These are phyloP conservation scores for Microdochium paspali DNA, from an alignment of 2,329 filamentous ascomycete species.

Conservation along the genomic window DNA sequence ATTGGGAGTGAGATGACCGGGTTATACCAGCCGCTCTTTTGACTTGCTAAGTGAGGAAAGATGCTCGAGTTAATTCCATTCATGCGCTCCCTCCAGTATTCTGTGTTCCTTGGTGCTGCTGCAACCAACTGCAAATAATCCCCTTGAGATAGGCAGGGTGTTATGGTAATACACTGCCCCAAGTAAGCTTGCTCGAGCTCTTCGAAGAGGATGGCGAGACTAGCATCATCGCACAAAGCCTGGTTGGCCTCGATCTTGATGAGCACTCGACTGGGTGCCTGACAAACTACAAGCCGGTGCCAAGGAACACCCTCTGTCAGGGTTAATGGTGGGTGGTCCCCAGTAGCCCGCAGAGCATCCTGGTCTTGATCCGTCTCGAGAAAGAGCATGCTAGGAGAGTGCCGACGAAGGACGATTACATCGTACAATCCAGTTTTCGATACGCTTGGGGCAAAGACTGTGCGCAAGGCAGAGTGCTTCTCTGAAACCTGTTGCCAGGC, in stretches of 20 bases:
- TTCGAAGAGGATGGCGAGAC: conserved; percentile 34
- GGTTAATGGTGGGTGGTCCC: conserved; percentile 31
- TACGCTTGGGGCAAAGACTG: conserved; percentile 41
- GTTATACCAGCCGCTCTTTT: conserved; percentile 20
- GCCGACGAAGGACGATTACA: conserved; percentile 35
- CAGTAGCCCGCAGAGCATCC: conserved; percentile 26
- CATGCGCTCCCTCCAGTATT: conserved; percentile 36
- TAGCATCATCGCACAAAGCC: conserved; percentile 37
- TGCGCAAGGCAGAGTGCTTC: conserved; percentile 35
- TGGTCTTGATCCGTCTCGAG: conserved; percentile 33
- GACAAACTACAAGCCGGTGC: conserved; percentile 41
- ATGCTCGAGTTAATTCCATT: conserved; percentile 27
- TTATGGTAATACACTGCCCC: conserved; percentile 22
- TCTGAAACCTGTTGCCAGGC: conserved; percentile 39
- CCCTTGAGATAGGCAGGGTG: conserved; percentile 23
- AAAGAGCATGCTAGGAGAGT: conserved; percentile 42
- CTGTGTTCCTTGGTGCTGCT: conserved; percentile 23
- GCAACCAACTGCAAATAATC: conserved; percentile 28
- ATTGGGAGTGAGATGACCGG: conserved; percentile 30
- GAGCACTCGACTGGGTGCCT: conserved; percentile 29
- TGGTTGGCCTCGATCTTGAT: conserved; percentile 41
- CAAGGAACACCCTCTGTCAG: conserved; percentile 28
- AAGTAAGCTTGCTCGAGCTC: conserved; percentile 36
- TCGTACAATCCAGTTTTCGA: conserved; percentile 39
- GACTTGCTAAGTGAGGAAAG: conserved; percentile 26